Conservation (phyloP, 2,329 filamentous ascomycete genomes). For the Ophiostoma pallidulum region DNA sequence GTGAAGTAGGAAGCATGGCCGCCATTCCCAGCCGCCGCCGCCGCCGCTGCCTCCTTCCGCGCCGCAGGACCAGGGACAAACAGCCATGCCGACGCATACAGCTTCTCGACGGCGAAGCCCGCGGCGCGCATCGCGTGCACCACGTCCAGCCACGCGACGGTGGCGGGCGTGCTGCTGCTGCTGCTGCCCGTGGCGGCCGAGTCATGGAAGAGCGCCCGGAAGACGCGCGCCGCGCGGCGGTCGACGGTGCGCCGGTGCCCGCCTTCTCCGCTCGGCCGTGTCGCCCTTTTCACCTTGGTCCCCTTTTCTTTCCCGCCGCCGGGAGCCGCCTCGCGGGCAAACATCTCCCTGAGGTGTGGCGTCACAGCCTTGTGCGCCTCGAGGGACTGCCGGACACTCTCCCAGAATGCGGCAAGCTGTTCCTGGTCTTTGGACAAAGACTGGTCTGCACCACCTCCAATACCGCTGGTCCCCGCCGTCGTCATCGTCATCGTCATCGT, state of each 20-base stretch:
- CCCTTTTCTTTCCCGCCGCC: too few species aligned
- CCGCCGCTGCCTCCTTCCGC: neutral
- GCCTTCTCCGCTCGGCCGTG: too few species aligned
- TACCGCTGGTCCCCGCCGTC: too few species aligned
- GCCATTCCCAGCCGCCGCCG: neutral
- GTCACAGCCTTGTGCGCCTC: constrained; percentile 11
- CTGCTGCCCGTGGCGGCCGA: neutral
- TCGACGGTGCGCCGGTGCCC: constrained; percentile 1
- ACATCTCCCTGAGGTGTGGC: constrained; percentile 5
- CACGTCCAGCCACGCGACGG: constrained; percentile 12
- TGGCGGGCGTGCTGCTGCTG: constrained; percentile 7
- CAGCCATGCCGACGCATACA: constrained; percentile 15
- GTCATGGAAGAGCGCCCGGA: constrained; percentile 13
- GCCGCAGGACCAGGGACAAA: constrained; percentile 18
- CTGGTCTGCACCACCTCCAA: too few species aligned
- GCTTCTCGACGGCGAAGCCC: constrained; percentile 5
- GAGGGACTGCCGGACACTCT: constrained; percentile 4
- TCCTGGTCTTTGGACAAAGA: too few species aligned
- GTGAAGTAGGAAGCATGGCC: too few species aligned
- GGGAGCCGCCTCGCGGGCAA: constrained; percentile 1
- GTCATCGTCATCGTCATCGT: neutral
- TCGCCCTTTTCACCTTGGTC: too few species aligned
- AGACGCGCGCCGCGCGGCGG: constrained; percentile 12
- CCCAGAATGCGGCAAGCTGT: constrained; percentile 13
- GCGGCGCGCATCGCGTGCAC: constrained; percentile 10